Evolutionary conservation across 2,329 filamentous ascomycete genomes (phyloP), one percentile per base, ranked within the genome.

Genomic region (Phialophora verrucosa): DNA sequence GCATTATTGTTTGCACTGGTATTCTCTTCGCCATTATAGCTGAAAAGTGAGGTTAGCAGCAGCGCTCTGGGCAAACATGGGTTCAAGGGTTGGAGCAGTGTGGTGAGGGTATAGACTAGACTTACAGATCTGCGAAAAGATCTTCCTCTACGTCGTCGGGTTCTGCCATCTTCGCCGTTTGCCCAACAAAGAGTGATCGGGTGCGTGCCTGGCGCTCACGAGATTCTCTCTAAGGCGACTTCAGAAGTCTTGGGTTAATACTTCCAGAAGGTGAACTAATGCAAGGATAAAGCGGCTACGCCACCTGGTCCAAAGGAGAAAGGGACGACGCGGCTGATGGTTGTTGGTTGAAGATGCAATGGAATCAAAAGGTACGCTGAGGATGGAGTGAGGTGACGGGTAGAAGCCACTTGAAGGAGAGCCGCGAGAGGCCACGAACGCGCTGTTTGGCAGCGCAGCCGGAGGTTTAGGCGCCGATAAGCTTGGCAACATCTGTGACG

Each of bases 111-210:
- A 61, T 4, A 7, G 25, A 38, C 47, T 5, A 31, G 64, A 85
- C 92, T 81, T 83, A 97, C 93, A 97, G 87, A 81, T 97, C 93
- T 74, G 93, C 93, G 80, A 97, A 97, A 80, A 97, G 91, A 85
- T 97, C 93, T 76, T 97, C 93, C 73, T 97, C 93, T 73, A 92
- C 89, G 72, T 91, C 91, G 75, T 93, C 91, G 61, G 86, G 65
- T 65, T 71, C 69, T 51, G 69, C 62, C 69, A 71, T 71, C 35
- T 55, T 62, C 51, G 31, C 53, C 23, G 60, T 62, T 54, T 51
- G 47, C 25, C 59, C 12, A 23, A 12, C 17, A 55, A 42, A 51
- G 49, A 27, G 29, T 25, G 25, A 27, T 51, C 23, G 6, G 49
- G 49, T 47, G 27, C 29, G 49, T 47, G 44, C n/a, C 12, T 50